phyloP scores from a whole-genome alignment of 2,329 filamentous ascomycete species.

The Neopestalotiopsis rosae region DNA sequence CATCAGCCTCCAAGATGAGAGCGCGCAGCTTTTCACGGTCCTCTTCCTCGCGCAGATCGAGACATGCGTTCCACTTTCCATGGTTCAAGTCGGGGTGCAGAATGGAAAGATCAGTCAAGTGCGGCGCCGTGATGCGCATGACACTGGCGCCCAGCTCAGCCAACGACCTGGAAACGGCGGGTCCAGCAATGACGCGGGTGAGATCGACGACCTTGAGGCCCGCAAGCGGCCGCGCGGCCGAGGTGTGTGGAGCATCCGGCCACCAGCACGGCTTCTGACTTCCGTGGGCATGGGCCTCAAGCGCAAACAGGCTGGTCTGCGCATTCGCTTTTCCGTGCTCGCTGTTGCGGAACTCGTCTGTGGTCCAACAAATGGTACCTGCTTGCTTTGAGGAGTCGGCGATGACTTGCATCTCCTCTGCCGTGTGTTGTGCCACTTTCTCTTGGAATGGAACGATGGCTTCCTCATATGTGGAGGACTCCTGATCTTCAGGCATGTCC shows the following conservation, averaged over 20 bases:
- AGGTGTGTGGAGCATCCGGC: constrained; percentile 38
- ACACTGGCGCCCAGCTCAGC: constrained; percentile 53
- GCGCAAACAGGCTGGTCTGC: constrained; percentile 28
- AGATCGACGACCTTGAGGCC: constrained; percentile 55
- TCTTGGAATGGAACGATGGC: constrained; percentile 4
- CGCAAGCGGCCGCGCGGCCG: constrained; percentile 45
- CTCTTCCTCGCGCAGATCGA: constrained; percentile 46
- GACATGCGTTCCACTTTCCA: constrained; percentile 53
- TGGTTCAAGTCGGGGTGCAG: constrained; percentile 53
- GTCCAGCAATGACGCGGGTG: constrained; percentile 53
- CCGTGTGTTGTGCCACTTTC: background rate
- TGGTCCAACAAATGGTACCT: constrained; percentile 32
- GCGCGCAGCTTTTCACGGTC: constrained; percentile 43
- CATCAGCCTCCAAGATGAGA: constrained; percentile 53
- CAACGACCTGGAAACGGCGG: constrained; percentile 45
- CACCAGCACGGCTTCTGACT: constrained; percentile 46
- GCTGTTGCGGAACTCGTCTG: constrained; percentile 32
- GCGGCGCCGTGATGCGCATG: constrained; percentile 46
- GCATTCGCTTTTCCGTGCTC: constrained; percentile 32
- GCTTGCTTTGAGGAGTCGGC: constrained; percentile 27
- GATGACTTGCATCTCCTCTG: constrained; percentile 27
- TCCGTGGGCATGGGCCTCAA: constrained; percentile 25
- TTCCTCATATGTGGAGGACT: background rate
- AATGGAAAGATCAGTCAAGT: constrained; percentile 44
- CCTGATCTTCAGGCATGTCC: constrained; percentile 23